These are phyloP conservation scores for Suillus luteus DNA, from an alignment of 768 basidiomycete genomes.

Conservation along the genomic window DNA sequence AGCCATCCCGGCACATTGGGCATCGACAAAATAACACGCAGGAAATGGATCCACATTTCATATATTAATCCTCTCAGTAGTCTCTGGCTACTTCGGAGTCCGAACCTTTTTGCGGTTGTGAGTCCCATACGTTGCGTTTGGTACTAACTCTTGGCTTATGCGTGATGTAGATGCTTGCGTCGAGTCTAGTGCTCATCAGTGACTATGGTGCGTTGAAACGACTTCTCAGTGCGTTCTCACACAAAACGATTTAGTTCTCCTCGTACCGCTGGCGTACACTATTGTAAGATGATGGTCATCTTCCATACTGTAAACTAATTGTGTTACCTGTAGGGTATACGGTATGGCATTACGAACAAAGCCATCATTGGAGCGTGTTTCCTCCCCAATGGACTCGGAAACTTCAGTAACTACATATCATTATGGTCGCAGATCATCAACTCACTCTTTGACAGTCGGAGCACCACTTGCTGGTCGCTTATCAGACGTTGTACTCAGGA, in stretches of 20 bases:
- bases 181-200: slow-evolving; percentile 24
- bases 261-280: slow-evolving; percentile 40
- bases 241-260: slow-evolving; percentile 22
- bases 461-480: slow-evolving; percentile 56
- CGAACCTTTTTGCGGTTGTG: slow-evolving; percentile 53
- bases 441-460: slow-evolving; percentile 45
- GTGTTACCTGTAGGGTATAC: slow-evolving; percentile 30
- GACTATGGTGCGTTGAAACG: slow-evolving; percentile 29
- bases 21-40: slow-evolving; percentile 51
- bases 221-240: background rate
- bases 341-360: slow-evolving; percentile 38
- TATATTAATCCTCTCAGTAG: slow-evolving; percentile 56
- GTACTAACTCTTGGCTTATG: slow-evolving; percentile 29
- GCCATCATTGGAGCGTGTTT: slow-evolving; percentile 39
- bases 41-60: slow-evolving; percentile 31
- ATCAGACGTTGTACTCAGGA: slow-evolving; percentile 51
- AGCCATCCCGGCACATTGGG: slow-evolving; percentile 58
- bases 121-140: slow-evolving; percentile 21
- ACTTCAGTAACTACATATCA: slow-evolving; percentile 29
- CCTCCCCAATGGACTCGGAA: slow-evolving; percentile 37
- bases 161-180: slow-evolving; percentile 42
- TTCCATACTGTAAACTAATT: background rate
- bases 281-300: slow-evolving; percentile 29
- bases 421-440: background rate
- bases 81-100: slow-evolving; percentile 51